Conservation (phyloP, 169 alveolate species). For the Cystoisospora suis region DNA sequence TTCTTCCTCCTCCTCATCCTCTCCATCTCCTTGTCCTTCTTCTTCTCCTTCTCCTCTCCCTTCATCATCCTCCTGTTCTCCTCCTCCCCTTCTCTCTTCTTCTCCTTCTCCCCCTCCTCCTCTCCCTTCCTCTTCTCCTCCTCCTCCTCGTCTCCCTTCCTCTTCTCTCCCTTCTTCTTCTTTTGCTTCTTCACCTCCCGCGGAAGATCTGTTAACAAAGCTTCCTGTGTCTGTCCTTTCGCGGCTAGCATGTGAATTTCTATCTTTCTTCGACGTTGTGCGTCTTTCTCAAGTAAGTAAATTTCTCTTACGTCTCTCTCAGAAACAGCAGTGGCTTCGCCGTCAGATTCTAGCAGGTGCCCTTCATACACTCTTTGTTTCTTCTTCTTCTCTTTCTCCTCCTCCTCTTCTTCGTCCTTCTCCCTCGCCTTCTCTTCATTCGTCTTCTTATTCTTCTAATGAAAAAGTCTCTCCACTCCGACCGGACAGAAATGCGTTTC, state of each 20-base stretch:
- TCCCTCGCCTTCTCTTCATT: neutral
- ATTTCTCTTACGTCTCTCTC: neutral
- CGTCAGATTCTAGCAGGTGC: constrained; percentile 2
- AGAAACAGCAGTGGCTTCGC: neutral
- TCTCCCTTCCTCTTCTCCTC: neutral
- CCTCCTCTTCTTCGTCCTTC: neutral
- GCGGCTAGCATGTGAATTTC: neutral
- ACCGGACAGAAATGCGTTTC: no score
- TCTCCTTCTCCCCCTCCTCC: neutral
- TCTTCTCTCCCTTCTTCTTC: neutral
- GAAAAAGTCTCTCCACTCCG: no score
- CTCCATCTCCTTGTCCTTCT: neutral
- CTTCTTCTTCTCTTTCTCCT: neutral
- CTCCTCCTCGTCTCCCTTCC: neutral
- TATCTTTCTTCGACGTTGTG: neutral
- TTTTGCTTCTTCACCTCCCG: neutral
- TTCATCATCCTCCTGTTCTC: neutral
- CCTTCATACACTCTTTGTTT: neutral
- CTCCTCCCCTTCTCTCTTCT: neutral
- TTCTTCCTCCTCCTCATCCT: neutral
- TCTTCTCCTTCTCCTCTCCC: neutral
- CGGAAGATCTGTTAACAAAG: neutral
- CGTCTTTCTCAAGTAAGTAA: neutral
- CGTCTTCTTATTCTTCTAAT: neutral
- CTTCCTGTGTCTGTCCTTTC: neutral